phyloP scores from a whole-genome alignment of 2,329 filamentous ascomycete species.

The Epichloe typhina region DNA sequence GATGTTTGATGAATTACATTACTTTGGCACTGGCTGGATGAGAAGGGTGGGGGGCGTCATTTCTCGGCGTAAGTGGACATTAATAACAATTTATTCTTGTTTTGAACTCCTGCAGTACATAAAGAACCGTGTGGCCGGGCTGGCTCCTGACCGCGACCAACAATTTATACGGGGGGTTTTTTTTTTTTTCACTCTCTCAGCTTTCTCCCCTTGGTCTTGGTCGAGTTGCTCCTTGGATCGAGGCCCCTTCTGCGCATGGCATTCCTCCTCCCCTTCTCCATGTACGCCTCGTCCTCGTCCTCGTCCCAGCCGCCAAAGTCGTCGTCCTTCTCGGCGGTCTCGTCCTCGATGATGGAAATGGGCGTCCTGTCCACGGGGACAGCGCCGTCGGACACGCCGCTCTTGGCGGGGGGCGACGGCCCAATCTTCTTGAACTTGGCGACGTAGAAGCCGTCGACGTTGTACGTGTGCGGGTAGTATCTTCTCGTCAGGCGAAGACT shows the following conservation, averaged over 20 bases:
- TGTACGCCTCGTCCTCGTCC: constrained; percentile 57
- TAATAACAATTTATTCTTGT: background rate
- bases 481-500: constrained; percentile 70
- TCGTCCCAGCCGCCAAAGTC: constrained; percentile 65
- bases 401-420: constrained; percentile 47
- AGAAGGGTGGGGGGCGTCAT: background rate
- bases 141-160: background rate
- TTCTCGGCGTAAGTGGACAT: background rate
- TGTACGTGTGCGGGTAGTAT: constrained; percentile 85
- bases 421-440: constrained; percentile 92
- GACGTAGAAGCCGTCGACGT: constrained; percentile 97
- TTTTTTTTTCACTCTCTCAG: background rate
- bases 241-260: constrained; percentile 61
- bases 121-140: background rate
- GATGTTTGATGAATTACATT: constrained; percentile 4
- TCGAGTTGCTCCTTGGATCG: constrained; percentile 47
- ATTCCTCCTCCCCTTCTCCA: constrained; percentile 60
- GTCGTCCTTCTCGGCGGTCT: constrained; percentile 30
- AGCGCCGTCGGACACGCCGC: constrained; percentile 19
- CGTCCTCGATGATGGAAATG: constrained; percentile 37
- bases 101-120: background rate
- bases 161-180: no score
- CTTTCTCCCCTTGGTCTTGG: constrained; percentile 13
- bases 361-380: constrained; percentile 55
- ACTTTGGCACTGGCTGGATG: constrained; percentile 1